Evolutionary conservation across 345 rosid genomes (phyloP).

Genomic region (Hibiscus syriacus): DNA sequence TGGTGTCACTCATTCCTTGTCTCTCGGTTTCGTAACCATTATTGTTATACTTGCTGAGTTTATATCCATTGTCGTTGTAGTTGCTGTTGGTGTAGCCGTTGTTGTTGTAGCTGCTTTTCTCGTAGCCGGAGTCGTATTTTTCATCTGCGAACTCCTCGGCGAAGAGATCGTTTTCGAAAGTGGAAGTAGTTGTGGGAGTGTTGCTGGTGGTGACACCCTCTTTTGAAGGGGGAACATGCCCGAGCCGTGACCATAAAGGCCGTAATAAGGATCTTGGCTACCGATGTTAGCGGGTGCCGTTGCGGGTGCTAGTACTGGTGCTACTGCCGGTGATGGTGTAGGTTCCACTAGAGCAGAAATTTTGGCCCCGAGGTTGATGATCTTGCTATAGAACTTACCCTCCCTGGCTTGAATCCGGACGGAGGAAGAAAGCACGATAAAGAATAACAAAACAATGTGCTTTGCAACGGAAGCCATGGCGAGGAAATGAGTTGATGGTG

Average conservation of each 20-base stretch:
- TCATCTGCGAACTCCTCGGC: conserved; percentile 20
- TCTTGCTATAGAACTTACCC: conserved; percentile 21
- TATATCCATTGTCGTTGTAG: conserved; percentile 15
- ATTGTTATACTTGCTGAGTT: conserved; percentile 12
- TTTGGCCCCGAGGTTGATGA: conserved; percentile 9
- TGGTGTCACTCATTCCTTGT: conserved; percentile 47
- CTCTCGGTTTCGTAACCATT: conserved; percentile 16
- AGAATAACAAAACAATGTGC: conserved; percentile 11
- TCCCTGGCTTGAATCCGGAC: conserved; percentile 25
- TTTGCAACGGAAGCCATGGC: conserved; percentile 16
- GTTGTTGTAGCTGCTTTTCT: conserved; percentile 6
- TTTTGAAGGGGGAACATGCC: conserved; percentile 14
- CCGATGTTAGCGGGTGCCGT: background rate
- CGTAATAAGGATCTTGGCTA: conserved; percentile 14
- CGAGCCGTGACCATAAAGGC: conserved; percentile 27
- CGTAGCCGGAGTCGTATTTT: conserved; percentile 12
- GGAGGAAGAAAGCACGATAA: conserved; percentile 10
- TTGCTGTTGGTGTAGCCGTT: conserved; percentile 7
- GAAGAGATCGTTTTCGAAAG: conserved; percentile 12
- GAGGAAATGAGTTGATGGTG: background rate
- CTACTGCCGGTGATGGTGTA: background rate
- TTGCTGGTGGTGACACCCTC: conserved; percentile 9
- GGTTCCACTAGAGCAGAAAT: background rate
- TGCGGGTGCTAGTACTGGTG: background rate
- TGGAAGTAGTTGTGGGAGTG: conserved; percentile 11